Percentiles rank a stretch among this genome's conserved stretches.
Conservation (phyloP, 768 basidiomycete genomes). For the Daedaleopsis nitida region DNA sequence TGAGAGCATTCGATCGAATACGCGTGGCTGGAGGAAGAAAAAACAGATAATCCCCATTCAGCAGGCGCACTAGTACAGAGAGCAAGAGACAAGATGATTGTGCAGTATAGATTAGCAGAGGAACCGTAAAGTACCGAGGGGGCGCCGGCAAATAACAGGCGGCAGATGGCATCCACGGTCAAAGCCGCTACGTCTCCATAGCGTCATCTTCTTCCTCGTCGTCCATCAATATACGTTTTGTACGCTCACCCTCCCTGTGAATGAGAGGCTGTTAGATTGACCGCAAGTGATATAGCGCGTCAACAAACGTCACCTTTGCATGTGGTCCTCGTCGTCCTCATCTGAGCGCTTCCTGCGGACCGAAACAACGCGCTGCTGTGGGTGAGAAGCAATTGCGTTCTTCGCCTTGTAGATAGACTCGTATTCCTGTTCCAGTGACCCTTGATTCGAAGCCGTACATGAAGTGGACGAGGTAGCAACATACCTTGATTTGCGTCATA, state of each 20-base stretch:
- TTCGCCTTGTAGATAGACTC: slow-evolving; percentile 89
- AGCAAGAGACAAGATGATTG: background rate
- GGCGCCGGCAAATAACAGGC: background rate
- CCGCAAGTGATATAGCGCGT: background rate
- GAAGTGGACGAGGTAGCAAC: slow-evolving; percentile 1
- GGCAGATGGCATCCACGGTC: background rate
- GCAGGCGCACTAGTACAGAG: background rate
- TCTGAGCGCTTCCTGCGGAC: slow-evolving; percentile 66
- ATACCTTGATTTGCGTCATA: slow-evolving; percentile 87
- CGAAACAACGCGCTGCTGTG: slow-evolving; percentile 45
- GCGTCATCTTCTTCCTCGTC: slow-evolving; percentile 32
- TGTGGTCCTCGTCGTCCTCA: slow-evolving; percentile 72
- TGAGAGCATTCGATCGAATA: too few relatives aligned
- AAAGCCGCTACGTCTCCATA: slow-evolving; percentile 28
- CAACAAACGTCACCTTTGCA: slow-evolving; percentile 32
- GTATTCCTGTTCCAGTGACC: slow-evolving; percentile 63
- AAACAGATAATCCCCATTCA: background rate
- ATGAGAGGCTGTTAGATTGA: background rate
- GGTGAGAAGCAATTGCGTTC: slow-evolving; percentile 63
- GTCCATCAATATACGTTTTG: slow-evolving; percentile 42
- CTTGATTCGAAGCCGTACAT: background rate
- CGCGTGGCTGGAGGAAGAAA: too few relatives aligned
- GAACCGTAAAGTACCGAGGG: slow-evolving; percentile 12
- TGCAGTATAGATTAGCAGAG: slow-evolving; percentile 3
- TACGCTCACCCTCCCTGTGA: slow-evolving; percentile 42